Evolutionary conservation across 257 asterid species (phyloP).

Genomic region (Solanum stenotomum): DNA sequence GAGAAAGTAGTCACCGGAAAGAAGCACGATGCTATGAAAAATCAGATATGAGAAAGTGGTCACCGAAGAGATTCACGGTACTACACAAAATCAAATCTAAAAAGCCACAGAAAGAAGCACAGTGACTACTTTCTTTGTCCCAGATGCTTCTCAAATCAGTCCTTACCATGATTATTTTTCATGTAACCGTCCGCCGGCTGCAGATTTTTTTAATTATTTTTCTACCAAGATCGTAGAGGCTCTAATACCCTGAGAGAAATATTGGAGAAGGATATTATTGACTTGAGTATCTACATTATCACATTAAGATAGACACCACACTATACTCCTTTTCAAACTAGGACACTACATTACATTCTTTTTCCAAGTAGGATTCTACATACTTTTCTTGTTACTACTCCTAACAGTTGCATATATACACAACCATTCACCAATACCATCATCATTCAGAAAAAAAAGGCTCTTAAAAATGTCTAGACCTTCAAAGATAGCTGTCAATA

Average conservation of each 20-base stretch:
- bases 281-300: neutral
- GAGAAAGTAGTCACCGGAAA: neutral
- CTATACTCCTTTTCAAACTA: neutral
- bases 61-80: neutral
- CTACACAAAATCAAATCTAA: neutral
- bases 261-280: neutral
- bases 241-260: neutral
- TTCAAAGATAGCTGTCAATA: neutral
- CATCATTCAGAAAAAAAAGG: neutral
- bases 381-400: neutral
- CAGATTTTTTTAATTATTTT: neutral
- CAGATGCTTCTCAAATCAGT: neutral
- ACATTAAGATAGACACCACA: neutral
- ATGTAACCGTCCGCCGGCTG: neutral
- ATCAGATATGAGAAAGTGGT: neutral
- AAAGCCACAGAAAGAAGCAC: neutral
- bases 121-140: neutral
- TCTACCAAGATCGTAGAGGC: neutral
- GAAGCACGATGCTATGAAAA: neutral
- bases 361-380: neutral
- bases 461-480: neutral
- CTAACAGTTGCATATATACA: neutral
- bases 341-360: neutral
- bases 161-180: neutral
- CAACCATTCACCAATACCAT: neutral